Conservation (phyloP, 192 early-diverging fungal species). For the Spizellomyces sp. region DNA sequence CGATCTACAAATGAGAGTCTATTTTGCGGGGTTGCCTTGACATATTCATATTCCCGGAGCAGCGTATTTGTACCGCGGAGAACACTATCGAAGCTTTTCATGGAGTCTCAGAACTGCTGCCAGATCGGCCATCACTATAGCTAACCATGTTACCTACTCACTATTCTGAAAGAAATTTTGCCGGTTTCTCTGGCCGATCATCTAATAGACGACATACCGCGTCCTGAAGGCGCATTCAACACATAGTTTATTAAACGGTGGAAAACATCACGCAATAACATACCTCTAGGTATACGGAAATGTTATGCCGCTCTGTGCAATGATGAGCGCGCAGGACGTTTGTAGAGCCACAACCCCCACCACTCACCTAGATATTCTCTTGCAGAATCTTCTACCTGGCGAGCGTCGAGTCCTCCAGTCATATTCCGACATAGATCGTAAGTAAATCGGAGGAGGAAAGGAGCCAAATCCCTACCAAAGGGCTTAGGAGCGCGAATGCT, state of each 20-base stretch:
- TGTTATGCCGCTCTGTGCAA: conserved; percentile 26
- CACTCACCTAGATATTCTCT: conserved; percentile 3
- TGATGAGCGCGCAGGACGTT: too few relatives aligned
- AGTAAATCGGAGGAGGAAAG: too few relatives aligned
- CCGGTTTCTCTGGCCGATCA: conserved; percentile 31
- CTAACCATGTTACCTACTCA: conserved; percentile 1
- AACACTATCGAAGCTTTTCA: conserved; percentile 34
- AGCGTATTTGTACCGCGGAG: conserved; percentile 32
- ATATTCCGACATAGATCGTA: background rate
- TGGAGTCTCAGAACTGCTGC: background rate
- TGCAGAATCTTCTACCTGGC: conserved; percentile 1
- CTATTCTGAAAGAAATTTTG: conserved; percentile 27
- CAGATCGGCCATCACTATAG: background rate
- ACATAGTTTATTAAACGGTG: too few relatives aligned
- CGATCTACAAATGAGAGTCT: conserved; percentile 23
- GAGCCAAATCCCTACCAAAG: too few relatives aligned
- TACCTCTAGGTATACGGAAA: conserved; percentile 32
- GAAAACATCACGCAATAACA: background rate
- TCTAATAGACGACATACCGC: conserved; percentile 24
- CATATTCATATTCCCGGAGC: conserved; percentile 35
- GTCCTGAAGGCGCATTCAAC: conserved; percentile 13
- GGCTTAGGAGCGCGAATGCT: too few relatives aligned
- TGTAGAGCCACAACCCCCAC: background rate
- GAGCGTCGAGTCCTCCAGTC: background rate
- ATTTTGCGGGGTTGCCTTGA: conserved; percentile 27